A percentile compares a stretch with the other conserved stretches of the same genome.
Conservation (phyloP, 2,329 filamentous ascomycete genomes). For the Hyphodiscus sp. region DNA sequence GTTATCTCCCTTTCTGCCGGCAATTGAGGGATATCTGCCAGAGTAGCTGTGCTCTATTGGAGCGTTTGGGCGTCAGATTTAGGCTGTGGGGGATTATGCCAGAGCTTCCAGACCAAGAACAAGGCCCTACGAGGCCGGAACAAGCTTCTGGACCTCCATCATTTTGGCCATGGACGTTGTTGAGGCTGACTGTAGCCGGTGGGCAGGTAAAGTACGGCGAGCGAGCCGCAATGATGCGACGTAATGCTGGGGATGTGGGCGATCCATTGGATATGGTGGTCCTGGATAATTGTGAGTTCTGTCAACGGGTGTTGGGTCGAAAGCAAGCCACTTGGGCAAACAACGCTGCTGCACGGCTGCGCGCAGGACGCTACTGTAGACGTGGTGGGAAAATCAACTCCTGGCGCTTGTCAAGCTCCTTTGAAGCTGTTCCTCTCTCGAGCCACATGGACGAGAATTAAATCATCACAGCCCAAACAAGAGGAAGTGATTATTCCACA, state of each 20-base stretch:
- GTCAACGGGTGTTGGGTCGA: too few relatives aligned
- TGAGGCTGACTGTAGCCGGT: background rate
- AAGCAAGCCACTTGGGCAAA: background rate
- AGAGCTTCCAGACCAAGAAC: background rate
- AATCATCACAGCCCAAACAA: too few relatives aligned
- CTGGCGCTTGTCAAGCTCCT: too few relatives aligned
- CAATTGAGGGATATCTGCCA: slow-evolving; percentile 12
- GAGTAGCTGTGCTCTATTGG: slow-evolving; percentile 12
- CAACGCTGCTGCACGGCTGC: background rate
- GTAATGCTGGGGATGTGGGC: background rate
- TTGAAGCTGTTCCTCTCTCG: too few relatives aligned
- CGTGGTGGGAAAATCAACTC: background rate
- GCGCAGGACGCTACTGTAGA: background rate
- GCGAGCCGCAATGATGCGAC: background rate
- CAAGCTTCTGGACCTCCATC: background rate
- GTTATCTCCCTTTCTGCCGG: too few relatives aligned
- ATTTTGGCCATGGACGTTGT: background rate
- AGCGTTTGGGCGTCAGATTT: background rate
- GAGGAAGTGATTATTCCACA: too few relatives aligned
- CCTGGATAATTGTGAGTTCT: background rate
- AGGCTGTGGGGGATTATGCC: background rate
- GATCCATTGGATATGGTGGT: background rate
- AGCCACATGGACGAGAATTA: too few relatives aligned
- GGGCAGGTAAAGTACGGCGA: background rate
- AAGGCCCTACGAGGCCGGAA: background rate